phyloP scores from a whole-genome alignment of 352 stramenopile species.

The Globisporangium lucens region DNA sequence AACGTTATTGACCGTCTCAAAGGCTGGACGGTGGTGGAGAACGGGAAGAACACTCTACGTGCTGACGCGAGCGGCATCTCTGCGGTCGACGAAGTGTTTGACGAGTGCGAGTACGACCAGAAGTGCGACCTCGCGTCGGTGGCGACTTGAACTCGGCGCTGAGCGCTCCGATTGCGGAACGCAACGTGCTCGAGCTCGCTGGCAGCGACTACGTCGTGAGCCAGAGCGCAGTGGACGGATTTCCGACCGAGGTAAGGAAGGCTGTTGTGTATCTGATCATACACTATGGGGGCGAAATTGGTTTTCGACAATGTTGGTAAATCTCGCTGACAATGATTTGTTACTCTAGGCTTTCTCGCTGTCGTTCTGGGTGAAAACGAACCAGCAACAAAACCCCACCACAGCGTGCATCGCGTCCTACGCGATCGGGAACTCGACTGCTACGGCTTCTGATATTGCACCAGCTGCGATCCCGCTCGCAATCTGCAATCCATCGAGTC shows the following conservation, averaged over 20 bases:
- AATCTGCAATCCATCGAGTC: constrained; percentile 58
- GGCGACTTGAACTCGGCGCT: constrained; percentile 23
- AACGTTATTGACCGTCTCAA: background rate
- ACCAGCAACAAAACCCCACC: constrained; percentile 20
- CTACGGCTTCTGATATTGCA: background rate
- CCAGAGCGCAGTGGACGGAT: constrained; percentile 25
- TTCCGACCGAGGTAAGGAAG: constrained; percentile 30
- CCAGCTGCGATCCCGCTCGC: constrained; percentile 30
- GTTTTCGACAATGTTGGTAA: background rate
- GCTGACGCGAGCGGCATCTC: constrained; percentile 56
- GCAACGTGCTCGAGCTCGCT: constrained; percentile 36
- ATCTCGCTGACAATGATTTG: no score
- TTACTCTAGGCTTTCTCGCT: constrained; percentile 41
- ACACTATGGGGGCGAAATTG: background rate
- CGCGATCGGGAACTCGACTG: constrained; percentile 1
- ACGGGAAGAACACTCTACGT: constrained; percentile 37
- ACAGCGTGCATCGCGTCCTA: constrained; percentile 54
- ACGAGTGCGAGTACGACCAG: constrained; percentile 61
- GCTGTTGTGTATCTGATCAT: constrained; percentile 14
- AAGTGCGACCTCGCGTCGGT: constrained; percentile 58
- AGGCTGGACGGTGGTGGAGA: constrained; percentile 53
- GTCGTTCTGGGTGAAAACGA: constrained; percentile 64
- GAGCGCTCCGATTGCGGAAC: constrained; percentile 16
- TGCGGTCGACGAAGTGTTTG: constrained; percentile 53
- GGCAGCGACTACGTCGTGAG: constrained; percentile 43